Base-by-base conservation (phyloP, 75 land plant genomes). In the Pseudotsuga menziesii region DNA sequence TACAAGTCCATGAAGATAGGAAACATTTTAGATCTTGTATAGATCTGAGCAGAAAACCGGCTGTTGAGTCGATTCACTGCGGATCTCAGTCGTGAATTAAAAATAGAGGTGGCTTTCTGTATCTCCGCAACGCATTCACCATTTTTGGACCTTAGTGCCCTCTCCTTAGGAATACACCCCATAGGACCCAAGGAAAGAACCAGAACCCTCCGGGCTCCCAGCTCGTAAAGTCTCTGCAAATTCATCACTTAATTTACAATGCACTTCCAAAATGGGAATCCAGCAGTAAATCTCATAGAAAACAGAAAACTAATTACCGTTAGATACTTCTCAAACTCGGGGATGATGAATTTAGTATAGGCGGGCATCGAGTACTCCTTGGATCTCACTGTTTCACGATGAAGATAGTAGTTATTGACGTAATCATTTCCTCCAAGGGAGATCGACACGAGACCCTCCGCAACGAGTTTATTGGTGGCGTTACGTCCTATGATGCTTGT, bases 381-480 rank as follows among this genome's bases (percentile, higher is more conserved):
- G 3, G 90, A 80, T 56, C 89, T 79, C 6, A 80, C 66, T 0
- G 93, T 88, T 71, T 59, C 80, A 3, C 89, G 84, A 15, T 83
- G 64, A 76, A 92, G 69, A 70, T 78, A 89, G 80, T 94, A 94
- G 83, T 94, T 94, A 88, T 90, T 88, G 56, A 93, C 89, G 70
- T 89, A 91, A 78, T 93, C 96, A 27, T 93, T 93, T 72, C 86
- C 85, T 35, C 91, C 89, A 16, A 89, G 76, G 32, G 82, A 77
- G 25, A 89, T 72, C 3, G 87, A 82, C 5, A 86, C 62, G 1
- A 89, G 74, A 0, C 87, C 88, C 9, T 78, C 61, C 22, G 75
- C 80, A 54, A 91, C 84, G 0, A 89, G 77, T 55, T 35, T 57
- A 41, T 63, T 14, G 20, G 90, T 58, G 29, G 60, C 60, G 7